These are phyloP conservation scores for Phytophthora sp. DNA, from an alignment of 352 stramenopile genomes.

Conservation along the genomic window DNA sequence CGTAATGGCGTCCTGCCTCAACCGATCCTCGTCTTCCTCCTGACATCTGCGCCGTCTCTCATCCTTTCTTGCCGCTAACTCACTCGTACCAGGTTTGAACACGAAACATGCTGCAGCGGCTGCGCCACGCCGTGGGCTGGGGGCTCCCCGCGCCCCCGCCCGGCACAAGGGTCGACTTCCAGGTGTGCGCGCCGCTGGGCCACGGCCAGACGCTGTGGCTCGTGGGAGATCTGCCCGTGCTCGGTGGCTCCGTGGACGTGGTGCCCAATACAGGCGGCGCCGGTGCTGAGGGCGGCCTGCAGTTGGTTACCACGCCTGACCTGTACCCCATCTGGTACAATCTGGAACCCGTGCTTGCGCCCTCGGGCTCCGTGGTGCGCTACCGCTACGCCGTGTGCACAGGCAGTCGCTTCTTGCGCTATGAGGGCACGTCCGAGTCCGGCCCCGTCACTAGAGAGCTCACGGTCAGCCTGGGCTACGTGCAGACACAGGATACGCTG, in stretches of 20 bases:
- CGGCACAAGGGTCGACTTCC: conserved; percentile 83
- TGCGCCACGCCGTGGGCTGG: conserved; percentile 82
- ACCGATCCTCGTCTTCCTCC: too few relatives aligned
- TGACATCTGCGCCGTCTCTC: too few relatives aligned
- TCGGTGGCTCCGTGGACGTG: conserved; percentile 69
- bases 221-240: conserved; percentile 70
- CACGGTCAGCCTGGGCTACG: conserved; percentile 56
- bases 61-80: conserved; percentile 1
- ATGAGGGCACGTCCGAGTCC: conserved; percentile 58
- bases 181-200: conserved; percentile 74
- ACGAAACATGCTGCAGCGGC: conserved; percentile 75
- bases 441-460: conserved; percentile 55
- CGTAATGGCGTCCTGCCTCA: too few relatives aligned
- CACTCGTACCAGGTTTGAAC: conserved; percentile 16
- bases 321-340: conserved; percentile 92
- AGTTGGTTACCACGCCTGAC: conserved; percentile 86
- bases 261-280: conserved; percentile 49
- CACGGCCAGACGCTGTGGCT: conserved; percentile 87
- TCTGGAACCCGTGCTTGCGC: conserved; percentile 76
- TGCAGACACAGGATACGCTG: conserved; percentile 81
- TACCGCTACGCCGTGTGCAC: conserved; percentile 90
- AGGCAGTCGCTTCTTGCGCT: conserved; percentile 77
- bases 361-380: conserved; percentile 61
- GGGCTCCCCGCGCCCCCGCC: conserved; percentile 59
- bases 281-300: conserved; percentile 59